phyloP scores from a whole-genome alignment of 495 filamentous ascomycete genomes.

The Neurospora tetraspora region DNA sequence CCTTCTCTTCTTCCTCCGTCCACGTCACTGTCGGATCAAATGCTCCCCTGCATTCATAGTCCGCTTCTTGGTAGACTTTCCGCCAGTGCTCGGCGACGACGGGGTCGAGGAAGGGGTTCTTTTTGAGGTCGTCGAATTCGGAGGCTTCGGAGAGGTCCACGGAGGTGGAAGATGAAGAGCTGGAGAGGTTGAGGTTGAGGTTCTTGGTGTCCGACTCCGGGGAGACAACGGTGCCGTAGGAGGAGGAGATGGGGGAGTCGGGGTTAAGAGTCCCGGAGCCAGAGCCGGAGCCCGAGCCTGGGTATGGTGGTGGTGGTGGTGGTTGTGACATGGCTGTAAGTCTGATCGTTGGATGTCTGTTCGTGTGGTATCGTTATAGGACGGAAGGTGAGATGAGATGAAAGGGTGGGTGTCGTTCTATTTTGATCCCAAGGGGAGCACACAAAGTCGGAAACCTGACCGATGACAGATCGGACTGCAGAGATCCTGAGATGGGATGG shows the following conservation, averaged over 20 bases:
- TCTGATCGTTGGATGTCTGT: background rate
- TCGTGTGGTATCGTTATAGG: background rate
- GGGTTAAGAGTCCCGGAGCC: background rate
- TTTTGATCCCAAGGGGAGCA: background rate
- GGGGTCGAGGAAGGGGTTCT: constrained; percentile 38
- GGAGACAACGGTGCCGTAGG: background rate
- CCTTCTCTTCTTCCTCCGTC: constrained; percentile 44
- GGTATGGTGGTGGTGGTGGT: background rate
- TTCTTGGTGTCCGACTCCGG: background rate
- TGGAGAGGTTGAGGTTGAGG: background rate
- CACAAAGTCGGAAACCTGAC: background rate
- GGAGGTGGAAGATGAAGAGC: background rate
- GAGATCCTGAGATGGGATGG: background rate
- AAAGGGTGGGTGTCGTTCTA: background rate
- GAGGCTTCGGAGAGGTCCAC: constrained; percentile 2
- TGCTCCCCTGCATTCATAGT: constrained; percentile 40
- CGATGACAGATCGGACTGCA: background rate
- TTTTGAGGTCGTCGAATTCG: background rate
- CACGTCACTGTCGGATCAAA: constrained; percentile 45
- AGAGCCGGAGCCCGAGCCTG: background rate
- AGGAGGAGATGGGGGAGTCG: background rate
- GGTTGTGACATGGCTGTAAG: background rate
- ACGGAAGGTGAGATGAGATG: background rate
- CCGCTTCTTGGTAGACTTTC: constrained; percentile 36
- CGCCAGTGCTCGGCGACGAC: constrained; percentile 37